Percentiles rank a stretch among this genome's conserved stretches.
These are phyloP conservation scores for Anisogramma anomala DNA, from an alignment of 2,329 filamentous ascomycete genomes.

Conservation along the genomic window DNA sequence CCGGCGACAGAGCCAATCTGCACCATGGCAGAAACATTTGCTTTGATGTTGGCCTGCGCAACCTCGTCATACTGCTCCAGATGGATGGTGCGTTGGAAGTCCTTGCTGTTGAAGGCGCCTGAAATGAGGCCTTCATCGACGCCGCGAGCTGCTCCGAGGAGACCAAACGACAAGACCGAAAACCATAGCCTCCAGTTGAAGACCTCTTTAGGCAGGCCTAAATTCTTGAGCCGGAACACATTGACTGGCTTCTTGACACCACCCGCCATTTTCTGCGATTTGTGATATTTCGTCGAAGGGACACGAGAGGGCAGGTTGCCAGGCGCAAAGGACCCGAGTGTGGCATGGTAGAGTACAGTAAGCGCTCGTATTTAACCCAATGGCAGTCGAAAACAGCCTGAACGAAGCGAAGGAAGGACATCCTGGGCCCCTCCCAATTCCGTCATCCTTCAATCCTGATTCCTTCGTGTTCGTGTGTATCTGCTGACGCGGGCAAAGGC, in stretches of 20 bases:
- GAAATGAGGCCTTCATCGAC: conserved; percentile 73
- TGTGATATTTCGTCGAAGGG: neutral
- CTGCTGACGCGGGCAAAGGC: no score
- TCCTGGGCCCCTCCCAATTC: no score
- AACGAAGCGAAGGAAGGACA: no score
- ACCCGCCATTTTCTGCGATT: conserved; percentile 32
- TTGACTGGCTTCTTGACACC: conserved; percentile 45
- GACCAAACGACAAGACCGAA: conserved; percentile 59
- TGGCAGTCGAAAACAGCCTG: no score
- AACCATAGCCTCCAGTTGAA: conserved; percentile 75
- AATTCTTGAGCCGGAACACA: conserved; percentile 52
- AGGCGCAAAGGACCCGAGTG: neutral
- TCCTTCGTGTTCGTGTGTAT: no score
- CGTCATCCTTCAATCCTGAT: no score
- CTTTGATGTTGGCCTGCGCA: conserved; percentile 55
- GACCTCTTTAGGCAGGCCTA: conserved; percentile 55
- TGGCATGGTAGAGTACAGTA: no score
- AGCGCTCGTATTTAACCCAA: no score
- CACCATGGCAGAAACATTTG: conserved; percentile 72
- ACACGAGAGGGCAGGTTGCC: no score
- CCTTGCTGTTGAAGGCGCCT: conserved; percentile 55
- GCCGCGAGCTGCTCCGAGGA: conserved; percentile 66
- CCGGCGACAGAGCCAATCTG: conserved; percentile 66
- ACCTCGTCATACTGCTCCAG: conserved; percentile 40
- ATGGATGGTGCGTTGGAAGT: conserved; percentile 50